These are phyloP conservation scores for Jackrogersella minutella DNA, from an alignment of 495 filamentous ascomycete species.

Conservation along the genomic window DNA sequence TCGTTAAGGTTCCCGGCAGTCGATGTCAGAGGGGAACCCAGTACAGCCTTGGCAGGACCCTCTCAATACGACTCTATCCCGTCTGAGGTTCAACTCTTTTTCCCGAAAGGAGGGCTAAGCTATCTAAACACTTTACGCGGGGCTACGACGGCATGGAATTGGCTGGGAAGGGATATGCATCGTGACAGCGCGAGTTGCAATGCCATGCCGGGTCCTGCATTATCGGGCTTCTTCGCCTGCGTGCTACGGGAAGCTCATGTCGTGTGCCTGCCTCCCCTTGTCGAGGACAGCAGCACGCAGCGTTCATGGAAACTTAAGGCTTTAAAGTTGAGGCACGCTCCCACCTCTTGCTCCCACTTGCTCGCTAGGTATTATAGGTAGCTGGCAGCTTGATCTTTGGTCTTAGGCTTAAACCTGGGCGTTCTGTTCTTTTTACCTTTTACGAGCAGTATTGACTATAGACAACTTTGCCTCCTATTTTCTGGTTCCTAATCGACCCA, in stretches of 20 bases:
- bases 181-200: slow-evolving; percentile 18
- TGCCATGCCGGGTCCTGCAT: slow-evolving; percentile 20
- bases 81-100: slow-evolving; percentile 10
- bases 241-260: slow-evolving; percentile 15
- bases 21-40: slow-evolving; percentile 22
- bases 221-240: slow-evolving; percentile 8
- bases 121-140: not conserved
- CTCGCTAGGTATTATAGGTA: not conserved
- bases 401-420: not conserved
- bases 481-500: not conserved
- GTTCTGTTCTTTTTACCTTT: slow-evolving; percentile 2
- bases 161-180: slow-evolving; percentile 16
- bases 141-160: slow-evolving; percentile 18
- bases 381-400: not conserved
- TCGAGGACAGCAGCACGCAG: not conserved
- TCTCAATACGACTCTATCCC: not conserved
- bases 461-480: not conserved
- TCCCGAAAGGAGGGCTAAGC: slow-evolving; percentile 6
- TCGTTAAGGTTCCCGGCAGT: slow-evolving; percentile 32
- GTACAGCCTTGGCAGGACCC: slow-evolving; percentile 13
- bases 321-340: slow-evolving; percentile 31
- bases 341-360: not conserved
- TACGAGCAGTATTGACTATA: not conserved
- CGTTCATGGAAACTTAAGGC: slow-evolving; percentile 16
- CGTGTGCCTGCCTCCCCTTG: slow-evolving; percentile 1